A percentile compares a stretch with the other conserved stretches of the same genome.
Conservation (phyloP, 768 basidiomycete genomes). For the Clitopilus passeckerianus region DNA sequence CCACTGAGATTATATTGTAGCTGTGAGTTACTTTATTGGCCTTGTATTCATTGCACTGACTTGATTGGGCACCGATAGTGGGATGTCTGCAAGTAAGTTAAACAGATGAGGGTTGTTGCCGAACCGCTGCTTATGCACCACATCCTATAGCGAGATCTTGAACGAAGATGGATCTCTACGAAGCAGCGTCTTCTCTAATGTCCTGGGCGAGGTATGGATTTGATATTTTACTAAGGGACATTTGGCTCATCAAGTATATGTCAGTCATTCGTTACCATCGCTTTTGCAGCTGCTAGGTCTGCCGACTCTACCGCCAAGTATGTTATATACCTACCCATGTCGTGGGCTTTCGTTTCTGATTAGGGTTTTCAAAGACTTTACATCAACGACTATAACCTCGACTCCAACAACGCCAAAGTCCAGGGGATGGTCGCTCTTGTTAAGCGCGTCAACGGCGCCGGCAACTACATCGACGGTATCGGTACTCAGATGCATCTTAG, state of each 20-base stretch:
- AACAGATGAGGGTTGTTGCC: too few species aligned
- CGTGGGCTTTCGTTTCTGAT: neutral
- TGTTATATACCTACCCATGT: neutral
- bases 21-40: neutral
- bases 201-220: conserved; percentile 26
- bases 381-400: conserved; percentile 46
- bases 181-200: conserved; percentile 34
- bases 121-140: too few species aligned
- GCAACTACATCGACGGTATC: conserved; percentile 42
- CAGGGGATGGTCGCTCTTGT: conserved; percentile 35
- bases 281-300: conserved; percentile 37
- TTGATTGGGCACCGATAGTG: conserved; percentile 14
- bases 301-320: conserved; percentile 40
- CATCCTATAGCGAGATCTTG: conserved; percentile 31
- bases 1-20: neutral
- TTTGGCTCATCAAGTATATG: conserved; percentile 3
- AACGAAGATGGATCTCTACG: conserved; percentile 39
- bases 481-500: conserved; percentile 42
- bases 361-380: conserved; percentile 14
- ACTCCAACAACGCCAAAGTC: conserved; percentile 42
- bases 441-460: conserved; percentile 32
- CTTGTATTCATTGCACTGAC: neutral
- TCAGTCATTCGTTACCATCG: conserved; percentile 36
- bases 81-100: conserved; percentile 31
- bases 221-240: neutral